phyloP scores from a whole-genome alignment of 2,329 filamentous ascomycete genomes.

The Fusarium continuum region DNA sequence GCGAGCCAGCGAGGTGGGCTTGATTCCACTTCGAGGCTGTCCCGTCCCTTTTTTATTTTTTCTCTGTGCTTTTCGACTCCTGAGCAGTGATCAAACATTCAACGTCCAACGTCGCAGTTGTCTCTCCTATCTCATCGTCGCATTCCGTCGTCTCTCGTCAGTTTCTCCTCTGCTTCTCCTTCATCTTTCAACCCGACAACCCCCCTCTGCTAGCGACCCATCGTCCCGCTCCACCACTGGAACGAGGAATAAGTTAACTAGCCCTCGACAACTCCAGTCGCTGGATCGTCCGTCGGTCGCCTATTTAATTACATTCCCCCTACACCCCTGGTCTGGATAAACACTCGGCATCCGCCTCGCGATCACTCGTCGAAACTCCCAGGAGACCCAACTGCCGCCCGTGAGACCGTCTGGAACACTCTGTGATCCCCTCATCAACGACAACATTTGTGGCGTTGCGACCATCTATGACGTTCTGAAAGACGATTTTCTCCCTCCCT shows the following conservation, averaged over 20 bases:
- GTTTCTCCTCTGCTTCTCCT: conserved; percentile 14
- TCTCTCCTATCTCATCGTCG: conserved; percentile 16
- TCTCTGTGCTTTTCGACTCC: conserved; percentile 27
- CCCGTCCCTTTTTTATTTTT: conserved; percentile 26
- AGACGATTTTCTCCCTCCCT: conserved; percentile 26
- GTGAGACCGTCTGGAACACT: conserved; percentile 37
- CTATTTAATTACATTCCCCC: conserved; percentile 45
- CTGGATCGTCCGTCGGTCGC: conserved; percentile 33
- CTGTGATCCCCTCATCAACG: conserved; percentile 31
- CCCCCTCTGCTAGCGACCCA: conserved; percentile 27
- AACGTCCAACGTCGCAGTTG: conserved; percentile 9
- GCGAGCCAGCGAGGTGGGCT: conserved; percentile 22
- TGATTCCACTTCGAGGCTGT: conserved; percentile 30
- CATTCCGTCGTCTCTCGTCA: conserved; percentile 7
- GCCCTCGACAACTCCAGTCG: conserved; percentile 29
- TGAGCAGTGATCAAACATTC: conserved; percentile 25
- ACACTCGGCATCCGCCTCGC: conserved; percentile 34
- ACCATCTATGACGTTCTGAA: conserved; percentile 43
- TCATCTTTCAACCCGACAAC: conserved; percentile 14
- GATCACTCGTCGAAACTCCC: conserved; percentile 26
- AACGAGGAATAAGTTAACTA: conserved; percentile 36
- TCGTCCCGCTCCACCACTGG: conserved; percentile 34
- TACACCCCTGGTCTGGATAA: conserved; percentile 42
- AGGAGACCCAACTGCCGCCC: conserved; percentile 21
- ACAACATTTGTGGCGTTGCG: conserved; percentile 21